Evolutionary conservation across 2,329 filamentous ascomycete genomes (phyloP), one percentile per base, ranked within the genome.

Genomic region (Colletotrichum tropicale): DNA sequence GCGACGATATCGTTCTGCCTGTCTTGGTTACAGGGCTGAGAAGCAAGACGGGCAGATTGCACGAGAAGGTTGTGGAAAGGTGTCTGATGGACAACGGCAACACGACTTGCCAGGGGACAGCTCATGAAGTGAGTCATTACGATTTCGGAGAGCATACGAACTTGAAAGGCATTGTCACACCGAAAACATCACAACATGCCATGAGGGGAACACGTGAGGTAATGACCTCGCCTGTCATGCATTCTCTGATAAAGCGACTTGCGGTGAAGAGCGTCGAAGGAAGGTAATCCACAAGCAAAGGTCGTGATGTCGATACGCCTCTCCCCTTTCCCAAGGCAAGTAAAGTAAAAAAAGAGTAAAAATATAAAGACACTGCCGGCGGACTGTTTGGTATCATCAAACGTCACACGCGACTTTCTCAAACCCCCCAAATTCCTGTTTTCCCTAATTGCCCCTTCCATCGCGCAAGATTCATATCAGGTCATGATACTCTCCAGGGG

Each of bases 41-140:
- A n/a, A n/a, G 83, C 75, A 88, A 87, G 77, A 82, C 86, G 5
- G 86, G 86, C 5, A 80, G 81, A 34, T 70, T 82, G 21, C 88
- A 88, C 77, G 81, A 80, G 32, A 81, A 85, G 28, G 84, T 87
- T 6, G 86, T 88, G 8, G 85, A 86, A 82, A n/a, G n/a, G 75
- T 88, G 86, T 73, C 78, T 88, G 6, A 78, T 78, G 43, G 85
- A 80, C 12, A 82, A 78, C 24, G 85, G 86, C 64, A 82, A 84
- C 18, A 86, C 62, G 83, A 85, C n/a, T 79, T 86, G 73, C 80
- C 81, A 15, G 82, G 82, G 83, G 82, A 2, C 82, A 84, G 70
- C 70, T 87, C 55, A 86, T 88, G 83, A 85, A 87, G 74, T 84
- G 32, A 32, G 32, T 32, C 30, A n/a, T n/a, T n/a, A n/a, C n/a